Percentiles rank a stretch among this genome's conserved stretches.
Evolutionary conservation across 371 early-diverging fungal genomes (phyloP).

Genomic region (Mortierella sp.): DNA sequence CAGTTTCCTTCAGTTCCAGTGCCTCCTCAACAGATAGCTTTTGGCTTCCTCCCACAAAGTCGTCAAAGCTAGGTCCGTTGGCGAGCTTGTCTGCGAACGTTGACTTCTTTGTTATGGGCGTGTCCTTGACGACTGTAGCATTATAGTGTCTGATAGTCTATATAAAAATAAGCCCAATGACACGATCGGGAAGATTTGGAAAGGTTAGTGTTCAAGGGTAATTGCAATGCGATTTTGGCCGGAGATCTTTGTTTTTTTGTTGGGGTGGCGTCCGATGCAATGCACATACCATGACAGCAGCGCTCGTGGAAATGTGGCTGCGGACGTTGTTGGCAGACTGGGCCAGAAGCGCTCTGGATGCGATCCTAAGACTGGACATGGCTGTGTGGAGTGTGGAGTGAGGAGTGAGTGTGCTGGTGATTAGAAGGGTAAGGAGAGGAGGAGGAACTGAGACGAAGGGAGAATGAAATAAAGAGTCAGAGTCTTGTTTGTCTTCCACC

Average conservation of each 20-base stretch:
- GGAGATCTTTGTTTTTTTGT: too few relatives aligned
- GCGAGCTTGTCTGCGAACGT: constrained; percentile 67
- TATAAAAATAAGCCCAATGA: too few relatives aligned
- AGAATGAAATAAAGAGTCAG: neutral
- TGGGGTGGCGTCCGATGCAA: too few relatives aligned
- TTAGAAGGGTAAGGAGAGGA: neutral
- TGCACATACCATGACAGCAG: constrained; percentile 37
- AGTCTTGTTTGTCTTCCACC: constrained; percentile 47
- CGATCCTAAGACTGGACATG: constrained; percentile 37
- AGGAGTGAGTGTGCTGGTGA: neutral
- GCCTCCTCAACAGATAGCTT: constrained; percentile 74
- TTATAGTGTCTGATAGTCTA: constrained; percentile 36
- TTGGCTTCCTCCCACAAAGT: constrained; percentile 74
- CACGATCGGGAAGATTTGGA: too few relatives aligned
- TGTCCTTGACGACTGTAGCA: constrained; percentile 48
- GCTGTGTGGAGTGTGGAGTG: constrained; percentile 3
- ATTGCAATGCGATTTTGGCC: neutral
- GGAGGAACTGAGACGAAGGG: constrained; percentile 4
- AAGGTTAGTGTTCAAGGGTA: too few relatives aligned
- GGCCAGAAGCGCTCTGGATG: constrained; percentile 29
- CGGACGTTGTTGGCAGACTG: constrained; percentile 11
- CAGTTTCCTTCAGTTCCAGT: constrained; percentile 70
- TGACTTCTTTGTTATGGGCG: constrained; percentile 48
- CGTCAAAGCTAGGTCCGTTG: constrained; percentile 73
- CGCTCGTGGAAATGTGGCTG: constrained; percentile 18